Percentiles rank a stretch among this genome's conserved stretches.
Conservation (phyloP, 2,329 filamentous ascomycete genomes). For the Fusarium compactum region DNA sequence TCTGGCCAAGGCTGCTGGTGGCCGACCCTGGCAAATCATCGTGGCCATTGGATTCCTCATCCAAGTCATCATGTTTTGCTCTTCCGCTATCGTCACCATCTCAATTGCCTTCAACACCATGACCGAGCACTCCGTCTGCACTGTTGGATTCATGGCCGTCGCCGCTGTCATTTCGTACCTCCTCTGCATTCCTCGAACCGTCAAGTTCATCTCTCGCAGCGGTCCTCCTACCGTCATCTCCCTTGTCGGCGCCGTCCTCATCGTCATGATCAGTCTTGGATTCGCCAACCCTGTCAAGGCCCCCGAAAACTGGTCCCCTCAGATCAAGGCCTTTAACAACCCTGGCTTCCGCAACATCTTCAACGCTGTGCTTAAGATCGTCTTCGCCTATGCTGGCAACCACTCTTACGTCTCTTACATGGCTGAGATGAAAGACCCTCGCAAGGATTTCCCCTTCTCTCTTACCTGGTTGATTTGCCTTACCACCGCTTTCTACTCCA, state of each 20-base stretch:
- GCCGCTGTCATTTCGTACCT: slow-evolving; percentile 11
- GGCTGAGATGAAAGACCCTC: slow-evolving; percentile 41
- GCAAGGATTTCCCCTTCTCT: slow-evolving; percentile 34
- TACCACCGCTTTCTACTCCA: slow-evolving; percentile 31
- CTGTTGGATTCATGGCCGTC: slow-evolving; percentile 19
- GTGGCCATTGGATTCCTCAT: slow-evolving; percentile 18
- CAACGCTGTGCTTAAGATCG: slow-evolving; percentile 30
- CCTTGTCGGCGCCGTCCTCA: slow-evolving; percentile 14
- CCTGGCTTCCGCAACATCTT: slow-evolving; percentile 30
- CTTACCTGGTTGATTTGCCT: slow-evolving; percentile 24
- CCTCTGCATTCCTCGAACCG: slow-evolving; percentile 20
- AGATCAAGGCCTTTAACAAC: slow-evolving; percentile 19
- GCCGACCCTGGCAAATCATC: slow-evolving; percentile 8
- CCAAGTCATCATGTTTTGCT: slow-evolving; percentile 28
- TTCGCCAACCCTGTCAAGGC: slow-evolving; percentile 6
- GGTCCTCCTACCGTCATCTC: slow-evolving; percentile 17
- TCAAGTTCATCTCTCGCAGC: slow-evolving; percentile 28
- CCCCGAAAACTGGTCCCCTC: slow-evolving; percentile 8
- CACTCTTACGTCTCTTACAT: slow-evolving; percentile 41
- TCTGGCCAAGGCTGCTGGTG: slow-evolving; percentile 66
- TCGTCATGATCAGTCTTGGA: slow-evolving; percentile 30
- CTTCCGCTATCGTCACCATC: slow-evolving; percentile 22
- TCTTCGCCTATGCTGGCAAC: slow-evolving; percentile 42
- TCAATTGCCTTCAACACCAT: slow-evolving; percentile 30
- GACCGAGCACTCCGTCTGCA: slow-evolving; percentile 20